phyloP scores from a whole-genome alignment of 805 yeast species.

The Candida quercuum region DNA sequence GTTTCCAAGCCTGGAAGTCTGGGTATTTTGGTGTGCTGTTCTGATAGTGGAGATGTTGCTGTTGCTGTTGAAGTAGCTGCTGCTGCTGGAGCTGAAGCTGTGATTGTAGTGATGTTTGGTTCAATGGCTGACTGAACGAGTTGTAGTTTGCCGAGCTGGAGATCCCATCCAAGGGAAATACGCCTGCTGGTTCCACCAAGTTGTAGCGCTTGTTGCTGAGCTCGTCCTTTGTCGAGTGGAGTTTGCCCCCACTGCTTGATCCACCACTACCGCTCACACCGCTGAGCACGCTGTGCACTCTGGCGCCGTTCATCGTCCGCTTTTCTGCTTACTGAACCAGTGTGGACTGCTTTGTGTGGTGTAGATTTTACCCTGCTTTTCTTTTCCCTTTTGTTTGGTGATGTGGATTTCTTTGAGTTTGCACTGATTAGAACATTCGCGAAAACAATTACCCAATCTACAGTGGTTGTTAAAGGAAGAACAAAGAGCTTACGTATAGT shows the following conservation, averaged over 20 bases:
- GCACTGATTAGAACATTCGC: neutral
- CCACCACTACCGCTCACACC: neutral
- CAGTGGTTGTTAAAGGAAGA: no score
- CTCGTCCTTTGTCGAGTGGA: conserved; percentile 19
- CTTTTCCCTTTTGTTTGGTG: no score
- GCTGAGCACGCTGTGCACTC: neutral
- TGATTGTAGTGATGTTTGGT: neutral
- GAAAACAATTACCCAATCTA: no score
- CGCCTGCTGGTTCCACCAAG: conserved; percentile 27
- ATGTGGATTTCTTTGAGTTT: no score
- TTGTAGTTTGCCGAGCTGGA: conserved; percentile 6
- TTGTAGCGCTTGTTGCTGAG: conserved; percentile 26
- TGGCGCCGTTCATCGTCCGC: no score
- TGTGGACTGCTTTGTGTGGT: no score
- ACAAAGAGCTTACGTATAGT: no score
- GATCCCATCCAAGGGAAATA: conserved; percentile 26
- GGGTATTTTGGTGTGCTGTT: conserved; percentile 48
- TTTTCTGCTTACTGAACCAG: no score
- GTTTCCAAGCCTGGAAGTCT: conserved; percentile 70
- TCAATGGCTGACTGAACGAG: conserved; percentile 1
- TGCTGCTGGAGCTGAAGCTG: conserved; percentile 3
- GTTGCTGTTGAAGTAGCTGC: neutral
- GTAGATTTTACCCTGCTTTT: no score
- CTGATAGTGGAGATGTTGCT: no score
- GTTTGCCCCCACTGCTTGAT: no score